A percentile compares a stretch with the other conserved stretches of the same genome.
phyloP scores from a whole-genome alignment of 768 basidiomycete genomes.

The Agrocybe pediades region DNA sequence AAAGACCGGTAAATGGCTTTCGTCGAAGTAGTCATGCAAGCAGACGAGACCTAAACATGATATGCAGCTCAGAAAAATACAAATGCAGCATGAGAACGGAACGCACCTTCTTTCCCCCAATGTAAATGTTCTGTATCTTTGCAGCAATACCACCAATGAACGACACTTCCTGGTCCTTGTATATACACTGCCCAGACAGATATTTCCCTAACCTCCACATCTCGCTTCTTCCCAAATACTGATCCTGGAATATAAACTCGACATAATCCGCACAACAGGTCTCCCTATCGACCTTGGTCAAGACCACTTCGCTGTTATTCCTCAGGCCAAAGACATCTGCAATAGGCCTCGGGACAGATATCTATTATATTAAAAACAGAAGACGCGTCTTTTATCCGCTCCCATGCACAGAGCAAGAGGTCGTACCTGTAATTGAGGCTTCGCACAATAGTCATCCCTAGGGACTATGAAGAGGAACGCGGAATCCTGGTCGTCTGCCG shows the following conservation, averaged over 20 bases:
- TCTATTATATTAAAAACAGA: conserved; percentile 38
- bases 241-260: conserved; percentile 92
- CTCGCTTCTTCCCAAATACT: conserved; percentile 93
- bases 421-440: conserved; percentile 68
- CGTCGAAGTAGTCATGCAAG: conserved; percentile 77
- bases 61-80: background rate
- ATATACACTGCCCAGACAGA: conserved; percentile 79
- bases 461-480: conserved; percentile 68
- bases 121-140: conserved; percentile 79
- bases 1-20: conserved; percentile 89
- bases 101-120: conserved; percentile 64
- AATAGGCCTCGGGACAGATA: conserved; percentile 73
- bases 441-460: conserved; percentile 59
- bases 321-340: conserved; percentile 72
- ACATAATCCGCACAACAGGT: conserved; percentile 72
- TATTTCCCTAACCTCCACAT: conserved; percentile 94
- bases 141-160: conserved; percentile 85
- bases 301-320: conserved; percentile 70
- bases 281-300: conserved; percentile 75
- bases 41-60: conserved; percentile 70
- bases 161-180: conserved; percentile 80
- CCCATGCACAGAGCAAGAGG: background rate
- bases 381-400: background rate
- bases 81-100: conserved; percentile 5
- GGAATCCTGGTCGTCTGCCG: conserved; percentile 37